Conservation (phyloP, 2,329 filamentous ascomycete species). For the Botrytis pseudocinerea region DNA sequence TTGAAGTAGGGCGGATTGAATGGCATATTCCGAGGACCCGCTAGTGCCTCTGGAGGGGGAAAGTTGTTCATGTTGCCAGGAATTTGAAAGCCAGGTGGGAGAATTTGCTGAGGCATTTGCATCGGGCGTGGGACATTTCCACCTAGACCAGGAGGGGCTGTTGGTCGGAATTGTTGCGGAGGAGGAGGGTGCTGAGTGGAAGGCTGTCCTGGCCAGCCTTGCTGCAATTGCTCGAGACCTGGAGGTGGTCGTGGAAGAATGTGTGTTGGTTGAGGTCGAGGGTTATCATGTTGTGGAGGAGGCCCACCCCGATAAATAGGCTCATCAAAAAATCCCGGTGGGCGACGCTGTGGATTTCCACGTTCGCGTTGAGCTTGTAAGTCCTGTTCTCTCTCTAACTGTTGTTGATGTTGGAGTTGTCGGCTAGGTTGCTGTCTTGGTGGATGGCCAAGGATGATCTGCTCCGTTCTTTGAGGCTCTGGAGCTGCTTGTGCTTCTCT, state of each 20-base stretch:
- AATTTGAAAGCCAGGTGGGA: constrained; percentile 61
- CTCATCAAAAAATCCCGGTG: constrained; percentile 41
- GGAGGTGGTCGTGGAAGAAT: constrained; percentile 64
- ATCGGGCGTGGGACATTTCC: constrained; percentile 44
- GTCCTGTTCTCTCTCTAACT: constrained; percentile 45
- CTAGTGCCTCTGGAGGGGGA: constrained; percentile 50
- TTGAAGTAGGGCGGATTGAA: constrained; percentile 51
- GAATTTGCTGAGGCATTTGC: constrained; percentile 57
- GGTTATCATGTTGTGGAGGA: constrained; percentile 36
- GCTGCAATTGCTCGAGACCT: constrained; percentile 57
- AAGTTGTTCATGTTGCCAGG: constrained; percentile 53
- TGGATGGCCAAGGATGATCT: constrained; percentile 51
- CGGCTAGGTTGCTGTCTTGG: constrained; percentile 38
- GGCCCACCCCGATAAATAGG: constrained; percentile 33
- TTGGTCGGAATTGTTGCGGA: constrained; percentile 41
- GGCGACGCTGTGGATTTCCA: constrained; percentile 41
- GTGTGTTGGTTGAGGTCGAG: constrained; percentile 58
- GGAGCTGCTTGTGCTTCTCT: constrained; percentile 53
- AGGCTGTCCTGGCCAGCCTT: constrained; percentile 37
- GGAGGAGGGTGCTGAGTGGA: constrained; percentile 43
- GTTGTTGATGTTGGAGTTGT: constrained; percentile 49
- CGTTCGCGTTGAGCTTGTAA: constrained; percentile 38
- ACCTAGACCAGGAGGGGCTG: constrained; percentile 60
- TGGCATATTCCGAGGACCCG: constrained; percentile 44
- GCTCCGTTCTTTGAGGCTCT: constrained; percentile 54